Evolutionary conservation across 805 yeast species (phyloP).

Genomic region (Alloascoidea africana): DNA sequence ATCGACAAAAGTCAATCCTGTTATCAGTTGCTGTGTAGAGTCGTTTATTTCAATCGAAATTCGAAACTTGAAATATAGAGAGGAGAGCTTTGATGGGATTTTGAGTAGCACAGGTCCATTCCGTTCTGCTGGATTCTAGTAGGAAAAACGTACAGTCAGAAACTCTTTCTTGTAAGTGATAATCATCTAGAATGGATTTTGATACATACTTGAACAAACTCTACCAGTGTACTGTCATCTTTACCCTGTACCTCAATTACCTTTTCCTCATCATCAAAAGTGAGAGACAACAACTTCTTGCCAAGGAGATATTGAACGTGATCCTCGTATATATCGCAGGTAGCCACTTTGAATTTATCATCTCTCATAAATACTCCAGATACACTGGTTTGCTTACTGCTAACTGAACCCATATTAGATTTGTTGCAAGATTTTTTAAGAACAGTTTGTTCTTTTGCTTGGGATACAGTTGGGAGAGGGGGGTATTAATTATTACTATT

Average conservation of each 20-base stretch:
- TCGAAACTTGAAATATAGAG: constrained; percentile 8
- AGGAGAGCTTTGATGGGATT: constrained; percentile 7
- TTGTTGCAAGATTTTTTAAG: too few relatives aligned
- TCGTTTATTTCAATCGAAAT: constrained; percentile 5
- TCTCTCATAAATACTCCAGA: too few relatives aligned
- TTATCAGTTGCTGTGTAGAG: constrained; percentile 5
- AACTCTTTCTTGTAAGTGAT: background rate
- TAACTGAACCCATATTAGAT: too few relatives aligned
- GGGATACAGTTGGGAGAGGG: too few relatives aligned
- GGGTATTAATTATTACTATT: too few relatives aligned
- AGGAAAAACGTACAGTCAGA: background rate
- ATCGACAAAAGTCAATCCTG: constrained; percentile 18
- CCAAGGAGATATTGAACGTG: too few relatives aligned
- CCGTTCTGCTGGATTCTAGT: constrained; percentile 8
- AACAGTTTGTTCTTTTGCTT: too few relatives aligned
- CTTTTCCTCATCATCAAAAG: background rate
- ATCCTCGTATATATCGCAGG: too few relatives aligned
- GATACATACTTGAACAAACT: background rate
- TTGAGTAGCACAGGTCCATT: constrained; percentile 8
- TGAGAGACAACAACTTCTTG: background rate
- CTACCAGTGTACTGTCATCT: background rate
- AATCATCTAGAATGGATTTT: constrained; percentile 2
- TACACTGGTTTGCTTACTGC: too few relatives aligned
- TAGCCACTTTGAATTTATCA: too few relatives aligned
- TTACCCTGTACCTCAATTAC: constrained; percentile 1